Evolutionary conservation across 768 basidiomycete genomes (phyloP).

Genomic region (Hirschioporus abietinus): DNA sequence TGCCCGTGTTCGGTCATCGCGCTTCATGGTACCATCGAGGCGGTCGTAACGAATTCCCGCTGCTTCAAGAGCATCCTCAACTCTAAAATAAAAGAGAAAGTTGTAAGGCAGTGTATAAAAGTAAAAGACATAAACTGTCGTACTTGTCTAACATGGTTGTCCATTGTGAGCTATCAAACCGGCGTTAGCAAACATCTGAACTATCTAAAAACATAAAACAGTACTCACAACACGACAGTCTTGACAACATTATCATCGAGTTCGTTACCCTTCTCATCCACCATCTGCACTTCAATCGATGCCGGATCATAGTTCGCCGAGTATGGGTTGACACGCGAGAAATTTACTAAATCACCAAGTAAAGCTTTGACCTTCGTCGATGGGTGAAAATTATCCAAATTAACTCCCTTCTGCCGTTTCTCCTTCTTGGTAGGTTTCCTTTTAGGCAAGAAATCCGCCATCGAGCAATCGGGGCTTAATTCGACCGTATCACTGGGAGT

Average conservation of each 20-base stretch:
- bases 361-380: conserved; percentile 90
- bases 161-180: conserved; percentile 75
- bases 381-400: conserved; percentile 55
- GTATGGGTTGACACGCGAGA: conserved; percentile 80
- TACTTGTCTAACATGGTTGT: conserved; percentile 91
- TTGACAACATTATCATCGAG: conserved; percentile 72
- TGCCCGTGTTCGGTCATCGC: conserved; percentile 85
- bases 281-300: conserved; percentile 67
- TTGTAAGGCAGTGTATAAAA: conserved; percentile 3
- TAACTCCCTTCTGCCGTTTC: conserved; percentile 52
- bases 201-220: conserved; percentile 6
- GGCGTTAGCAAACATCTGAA: background rate
- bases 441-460: conserved; percentile 42
- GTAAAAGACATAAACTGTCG: conserved; percentile 19
- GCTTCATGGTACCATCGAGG: conserved; percentile 96
- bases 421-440: conserved; percentile 63
- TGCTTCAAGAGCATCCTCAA: conserved; percentile 84
- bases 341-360: conserved; percentile 71
- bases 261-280: conserved; percentile 67
- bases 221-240: conserved; percentile 90
- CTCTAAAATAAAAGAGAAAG: conserved; percentile 35
- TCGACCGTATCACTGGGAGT: conserved; percentile 75
- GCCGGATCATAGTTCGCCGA: conserved; percentile 82
- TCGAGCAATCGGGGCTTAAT: conserved; percentile 54
- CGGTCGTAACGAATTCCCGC: conserved; percentile 85